Conservation (phyloP, 192 early-diverging fungal species). For the Phycomyces blakesleeanus region DNA sequence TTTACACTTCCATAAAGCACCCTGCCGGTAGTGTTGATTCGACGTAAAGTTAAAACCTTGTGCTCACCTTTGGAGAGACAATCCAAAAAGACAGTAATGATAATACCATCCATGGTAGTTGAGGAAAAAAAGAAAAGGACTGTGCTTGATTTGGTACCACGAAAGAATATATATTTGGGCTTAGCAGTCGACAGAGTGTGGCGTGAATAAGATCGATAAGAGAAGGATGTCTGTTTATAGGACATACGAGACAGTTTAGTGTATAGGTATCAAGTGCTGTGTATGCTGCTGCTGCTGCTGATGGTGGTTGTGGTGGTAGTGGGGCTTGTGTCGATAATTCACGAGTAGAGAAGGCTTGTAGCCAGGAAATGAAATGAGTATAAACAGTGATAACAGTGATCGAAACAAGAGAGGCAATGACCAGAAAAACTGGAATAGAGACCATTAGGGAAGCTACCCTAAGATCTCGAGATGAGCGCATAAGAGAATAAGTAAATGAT, state of each 20-base stretch:
- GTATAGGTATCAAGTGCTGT: not conserved
- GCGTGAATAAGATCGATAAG: too few species aligned
- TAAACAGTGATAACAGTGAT: not conserved
- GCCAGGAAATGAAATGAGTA: not conserved
- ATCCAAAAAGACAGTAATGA: not conserved
- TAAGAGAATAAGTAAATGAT: not conserved
- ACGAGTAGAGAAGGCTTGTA: not conserved
- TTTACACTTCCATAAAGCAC: not conserved
- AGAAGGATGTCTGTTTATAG: too few species aligned
- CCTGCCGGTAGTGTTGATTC: too few species aligned
- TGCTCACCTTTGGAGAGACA: not conserved
- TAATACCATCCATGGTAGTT: not conserved
- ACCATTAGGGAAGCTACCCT: not conserved
- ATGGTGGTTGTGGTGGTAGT: not conserved
- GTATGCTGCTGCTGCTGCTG: not conserved
- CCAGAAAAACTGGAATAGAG: not conserved
- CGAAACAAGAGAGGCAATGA: not conserved
- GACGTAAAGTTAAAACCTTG: not conserved
- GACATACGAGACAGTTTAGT: too few species aligned
- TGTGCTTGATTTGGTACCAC: not conserved
- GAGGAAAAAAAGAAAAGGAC: not conserved
- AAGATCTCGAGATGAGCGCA: constrained; percentile 2
- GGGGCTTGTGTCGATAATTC: not conserved
- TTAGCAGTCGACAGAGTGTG: too few species aligned
- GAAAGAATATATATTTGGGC: not conserved